These are phyloP conservation scores for Zygotorulaspora sp. DNA, from an alignment of 805 yeast genomes.

Conservation along the genomic window DNA sequence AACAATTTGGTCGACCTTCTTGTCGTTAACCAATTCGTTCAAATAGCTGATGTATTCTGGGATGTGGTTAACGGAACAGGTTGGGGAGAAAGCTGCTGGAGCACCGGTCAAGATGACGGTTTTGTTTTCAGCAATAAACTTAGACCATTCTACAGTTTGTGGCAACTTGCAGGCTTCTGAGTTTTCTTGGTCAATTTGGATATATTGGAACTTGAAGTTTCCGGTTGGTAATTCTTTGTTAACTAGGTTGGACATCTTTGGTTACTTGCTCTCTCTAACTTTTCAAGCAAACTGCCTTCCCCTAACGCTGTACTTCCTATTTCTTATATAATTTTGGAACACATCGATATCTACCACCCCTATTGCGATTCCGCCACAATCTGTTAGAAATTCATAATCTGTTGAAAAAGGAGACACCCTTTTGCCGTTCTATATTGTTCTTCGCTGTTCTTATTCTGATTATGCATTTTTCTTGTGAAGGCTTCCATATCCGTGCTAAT, in stretches of 20 bases:
- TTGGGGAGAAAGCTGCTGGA: conserved; percentile 86
- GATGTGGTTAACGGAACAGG: conserved; percentile 67
- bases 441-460: neutral
- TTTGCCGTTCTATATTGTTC: conserved; percentile 1
- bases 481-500: too few relatives aligned
- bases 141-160: conserved; percentile 24
- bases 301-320: too few relatives aligned
- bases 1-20: conserved; percentile 59
- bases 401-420: conserved; percentile 1
- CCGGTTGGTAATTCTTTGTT: conserved; percentile 27
- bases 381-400: too few relatives aligned
- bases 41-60: conserved; percentile 58
- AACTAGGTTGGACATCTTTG: conserved; percentile 18
- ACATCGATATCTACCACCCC: too few relatives aligned
- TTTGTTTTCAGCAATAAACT: conserved; percentile 37
- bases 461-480: neutral
- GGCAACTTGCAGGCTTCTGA: conserved; percentile 31
- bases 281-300: too few relatives aligned
- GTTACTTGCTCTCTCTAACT: too few relatives aligned
- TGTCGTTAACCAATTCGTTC: conserved; percentile 45
- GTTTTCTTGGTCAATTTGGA: conserved; percentile 23
- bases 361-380: too few relatives aligned
- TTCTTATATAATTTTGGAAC: too few relatives aligned
- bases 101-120: conserved; percentile 68
- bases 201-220: conserved; percentile 32